phyloP scores from a whole-genome alignment of 2,329 filamentous ascomycete genomes.

The Clarireedia homoeocarpa region DNA sequence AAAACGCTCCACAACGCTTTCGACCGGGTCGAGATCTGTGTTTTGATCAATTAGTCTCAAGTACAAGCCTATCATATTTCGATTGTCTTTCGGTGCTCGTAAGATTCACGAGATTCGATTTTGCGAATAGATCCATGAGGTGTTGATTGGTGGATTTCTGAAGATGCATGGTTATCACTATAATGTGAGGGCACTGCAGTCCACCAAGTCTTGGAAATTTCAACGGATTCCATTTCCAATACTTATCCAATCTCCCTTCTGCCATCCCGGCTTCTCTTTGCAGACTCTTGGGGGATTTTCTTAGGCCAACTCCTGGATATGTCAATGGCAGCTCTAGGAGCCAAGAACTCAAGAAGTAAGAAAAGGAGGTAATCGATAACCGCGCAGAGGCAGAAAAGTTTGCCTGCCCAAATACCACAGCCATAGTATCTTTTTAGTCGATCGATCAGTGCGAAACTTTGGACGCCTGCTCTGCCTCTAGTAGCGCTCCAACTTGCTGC shows the following conservation, averaged over 20 bases:
- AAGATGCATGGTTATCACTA: background rate
- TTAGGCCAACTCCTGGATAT: constrained; percentile 87
- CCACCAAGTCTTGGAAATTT: background rate
- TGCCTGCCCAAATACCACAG: constrained; percentile 96
- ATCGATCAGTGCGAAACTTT: constrained; percentile 89
- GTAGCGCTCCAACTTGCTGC: constrained; percentile 59
- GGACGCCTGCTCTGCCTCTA: constrained; percentile 59
- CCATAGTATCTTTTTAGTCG: constrained; percentile 94
- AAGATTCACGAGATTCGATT: background rate
- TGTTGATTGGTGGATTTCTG: background rate
- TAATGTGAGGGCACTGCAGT: background rate
- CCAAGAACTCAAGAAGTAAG: constrained; percentile 78
- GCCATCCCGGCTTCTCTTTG: background rate
- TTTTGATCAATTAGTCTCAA: background rate
- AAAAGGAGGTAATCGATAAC: constrained; percentile 92
- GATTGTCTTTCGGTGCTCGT: background rate
- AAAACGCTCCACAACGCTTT: background rate
- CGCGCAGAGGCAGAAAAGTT: constrained; percentile 90
- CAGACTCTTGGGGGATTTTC: constrained; percentile 39
- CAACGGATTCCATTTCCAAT: background rate
- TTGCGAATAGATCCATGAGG: background rate
- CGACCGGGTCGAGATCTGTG: background rate
- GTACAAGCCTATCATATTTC: background rate
- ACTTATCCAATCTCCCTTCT: background rate
- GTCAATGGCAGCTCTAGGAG: constrained; percentile 79